phyloP scores from a whole-genome alignment of 2,329 filamentous ascomycete genomes.

The Fusarium drepaniforme region DNA sequence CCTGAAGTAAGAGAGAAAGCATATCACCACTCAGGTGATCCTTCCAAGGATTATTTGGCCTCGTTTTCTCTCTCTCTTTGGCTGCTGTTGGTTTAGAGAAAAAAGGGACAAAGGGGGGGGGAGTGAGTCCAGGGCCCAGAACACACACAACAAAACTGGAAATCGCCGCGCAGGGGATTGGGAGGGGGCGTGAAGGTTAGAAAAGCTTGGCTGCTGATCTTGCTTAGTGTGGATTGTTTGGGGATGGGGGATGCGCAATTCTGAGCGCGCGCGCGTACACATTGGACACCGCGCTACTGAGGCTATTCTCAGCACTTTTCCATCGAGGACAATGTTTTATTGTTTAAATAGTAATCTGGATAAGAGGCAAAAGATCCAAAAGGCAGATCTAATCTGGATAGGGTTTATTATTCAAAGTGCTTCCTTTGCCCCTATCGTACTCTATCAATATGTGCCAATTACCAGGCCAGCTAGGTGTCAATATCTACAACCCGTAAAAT shows the following conservation, averaged over 20 bases:
- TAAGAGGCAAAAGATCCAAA: background rate
- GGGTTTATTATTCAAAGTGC: background rate
- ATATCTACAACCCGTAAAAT: background rate
- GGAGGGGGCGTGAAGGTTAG: background rate
- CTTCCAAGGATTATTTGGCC: constrained; percentile 32
- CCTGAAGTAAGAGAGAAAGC: constrained; percentile 36
- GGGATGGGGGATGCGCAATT: constrained; percentile 15
- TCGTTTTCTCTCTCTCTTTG: background rate
- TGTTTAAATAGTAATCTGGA: background rate
- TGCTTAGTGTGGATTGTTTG: constrained; percentile 5
- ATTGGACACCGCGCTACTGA: background rate
- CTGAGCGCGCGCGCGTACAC: background rate
- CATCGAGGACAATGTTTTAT: background rate
- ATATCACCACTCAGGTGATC: constrained; percentile 29
- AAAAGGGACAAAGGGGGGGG: constrained; percentile 9
- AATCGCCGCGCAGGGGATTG: constrained; percentile 27
- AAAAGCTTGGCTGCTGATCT: constrained; percentile 39
- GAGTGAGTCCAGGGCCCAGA: background rate
- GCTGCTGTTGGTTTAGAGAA: constrained; percentile 22
- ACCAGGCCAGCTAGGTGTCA: background rate
- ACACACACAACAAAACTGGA: constrained; percentile 17
- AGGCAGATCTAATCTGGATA: background rate
- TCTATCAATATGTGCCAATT: background rate
- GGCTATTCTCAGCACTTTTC: background rate
- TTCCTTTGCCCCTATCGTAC: background rate